Evolutionary conservation across 2,329 filamentous ascomycete species (phyloP).

Genomic region (Nectriaceae sp.): DNA sequence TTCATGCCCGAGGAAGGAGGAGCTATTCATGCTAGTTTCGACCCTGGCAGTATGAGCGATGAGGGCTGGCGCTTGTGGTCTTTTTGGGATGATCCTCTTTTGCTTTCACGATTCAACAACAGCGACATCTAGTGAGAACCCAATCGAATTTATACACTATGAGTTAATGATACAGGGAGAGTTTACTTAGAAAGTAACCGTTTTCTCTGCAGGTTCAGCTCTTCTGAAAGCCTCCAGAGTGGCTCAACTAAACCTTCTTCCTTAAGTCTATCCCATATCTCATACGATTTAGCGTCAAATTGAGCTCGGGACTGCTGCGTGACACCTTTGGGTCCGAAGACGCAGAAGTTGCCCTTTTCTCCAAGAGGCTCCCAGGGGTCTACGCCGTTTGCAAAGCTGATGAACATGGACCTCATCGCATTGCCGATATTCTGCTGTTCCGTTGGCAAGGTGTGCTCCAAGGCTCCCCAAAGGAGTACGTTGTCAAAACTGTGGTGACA

Average conservation of each 20-base stretch:
- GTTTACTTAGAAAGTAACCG: too few relatives aligned
- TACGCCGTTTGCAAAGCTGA: conserved; percentile 3
- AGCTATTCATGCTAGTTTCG: not conserved
- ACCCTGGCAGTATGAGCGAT: not conserved
- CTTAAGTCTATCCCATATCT: too few relatives aligned
- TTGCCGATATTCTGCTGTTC: not conserved
- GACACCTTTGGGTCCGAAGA: too few relatives aligned
- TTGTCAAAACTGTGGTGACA: conserved; percentile 23
- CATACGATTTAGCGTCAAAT: too few relatives aligned
- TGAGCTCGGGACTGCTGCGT: too few relatives aligned
- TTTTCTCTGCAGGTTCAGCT: too few relatives aligned
- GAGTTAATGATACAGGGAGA: too few relatives aligned
- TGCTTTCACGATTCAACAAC: not conserved
- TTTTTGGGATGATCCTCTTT: not conserved
- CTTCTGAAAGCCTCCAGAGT: too few relatives aligned
- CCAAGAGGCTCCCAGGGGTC: conserved; percentile 3
- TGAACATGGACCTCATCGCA: conserved; percentile 1
- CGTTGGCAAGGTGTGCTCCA: conserved; percentile 7
- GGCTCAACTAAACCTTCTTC: too few relatives aligned
- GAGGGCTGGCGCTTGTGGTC: not conserved
- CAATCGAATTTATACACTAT: too few relatives aligned
- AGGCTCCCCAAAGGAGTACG: conserved; percentile 18
- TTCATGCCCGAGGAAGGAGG: not conserved
- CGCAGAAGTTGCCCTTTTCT: not conserved
- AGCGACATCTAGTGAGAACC: not conserved